Evolutionary conservation across 148 eudicot genomes (phyloP), one percentile per base, ranked within the genome.

Genomic region (Limonium bicolor): DNA sequence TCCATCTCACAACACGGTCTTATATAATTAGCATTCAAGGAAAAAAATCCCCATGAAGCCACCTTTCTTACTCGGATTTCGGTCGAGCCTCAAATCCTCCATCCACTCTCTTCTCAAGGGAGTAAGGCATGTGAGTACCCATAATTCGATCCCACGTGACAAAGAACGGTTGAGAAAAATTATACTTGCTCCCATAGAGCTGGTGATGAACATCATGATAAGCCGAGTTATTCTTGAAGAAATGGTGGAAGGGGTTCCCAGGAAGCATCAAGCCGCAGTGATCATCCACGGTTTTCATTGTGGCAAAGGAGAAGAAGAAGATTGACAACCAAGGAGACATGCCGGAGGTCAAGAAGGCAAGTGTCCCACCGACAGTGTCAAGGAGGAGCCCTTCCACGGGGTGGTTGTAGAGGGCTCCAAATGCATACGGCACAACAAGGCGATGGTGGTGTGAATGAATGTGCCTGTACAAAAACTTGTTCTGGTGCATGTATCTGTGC

Each of bases 141-240:
- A 72, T 66, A 50, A 72, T 24, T 41, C 52, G 67, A 45, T 72
- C 77, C 73, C 77, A 72, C 6, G 63, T 63, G 7, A 72, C 56
- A 53, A 72, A 72, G 62, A 54, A 67, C n/a, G n/a, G n/a, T n/a
- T n/a, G n/a, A n/a, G n/a, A n/a, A n/a, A n/a, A n/a, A n/a, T n/a
- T n/a, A 72, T 4, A 73, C 73, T 45, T 72, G 77, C 2, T 19
- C 17, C 73, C 77, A 25, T 67, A 69, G 31, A 72, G 77, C 43
- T 72, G 77, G 60, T 72, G 73, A 54, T 72, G 77, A 34, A 72
- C 56, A 48, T 72, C 77, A 32, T 72, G 77, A 48, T 72, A 72
- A 16, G 77, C 77, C 15, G 69, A 54, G 14, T 67, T 72, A 58
- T 72, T 72, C 31, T 67, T 55, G 67, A 72, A 72, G 27, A 63